Evolutionary conservation across 192 early-diverging fungal species (phyloP).

Genomic region (Coemansia furcata): DNA sequence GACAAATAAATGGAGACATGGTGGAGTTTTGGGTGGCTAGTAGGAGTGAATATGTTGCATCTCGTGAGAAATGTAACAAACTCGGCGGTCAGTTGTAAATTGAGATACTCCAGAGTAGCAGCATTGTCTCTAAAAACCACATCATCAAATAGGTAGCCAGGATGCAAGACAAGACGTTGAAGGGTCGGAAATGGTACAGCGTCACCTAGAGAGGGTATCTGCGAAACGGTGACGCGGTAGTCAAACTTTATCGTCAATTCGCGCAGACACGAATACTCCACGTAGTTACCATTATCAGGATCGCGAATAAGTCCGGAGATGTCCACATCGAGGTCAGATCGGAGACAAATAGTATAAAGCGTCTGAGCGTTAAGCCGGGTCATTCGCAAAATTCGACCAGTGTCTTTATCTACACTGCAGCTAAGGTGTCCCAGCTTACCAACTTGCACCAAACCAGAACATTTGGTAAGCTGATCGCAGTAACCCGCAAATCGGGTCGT

Average conservation of each 20-base stretch:
- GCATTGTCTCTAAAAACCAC: slow-evolving; percentile 3
- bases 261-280: not conserved
- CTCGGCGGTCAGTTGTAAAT: not conserved
- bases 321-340: not conserved
- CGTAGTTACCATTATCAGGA: not conserved
- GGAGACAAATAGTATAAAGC: not conserved
- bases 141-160: slow-evolving; percentile 11
- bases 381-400: not conserved
- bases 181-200: not conserved
- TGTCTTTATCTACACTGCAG: not conserved
- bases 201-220: not conserved
- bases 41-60: not conserved
- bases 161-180: not conserved
- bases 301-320: not conserved
- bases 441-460: not conserved
- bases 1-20: not conserved
- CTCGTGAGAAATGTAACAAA: not conserved
- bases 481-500: not conserved
- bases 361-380: not conserved
- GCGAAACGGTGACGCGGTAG: not conserved
- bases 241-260: not conserved
- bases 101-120: not conserved
- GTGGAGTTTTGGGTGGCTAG: not conserved
- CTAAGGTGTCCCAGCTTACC: not conserved
- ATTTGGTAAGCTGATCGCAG: not conserved